Conservation (phyloP, 2,329 filamentous ascomycete genomes). For the Diplodia sapinea region DNA sequence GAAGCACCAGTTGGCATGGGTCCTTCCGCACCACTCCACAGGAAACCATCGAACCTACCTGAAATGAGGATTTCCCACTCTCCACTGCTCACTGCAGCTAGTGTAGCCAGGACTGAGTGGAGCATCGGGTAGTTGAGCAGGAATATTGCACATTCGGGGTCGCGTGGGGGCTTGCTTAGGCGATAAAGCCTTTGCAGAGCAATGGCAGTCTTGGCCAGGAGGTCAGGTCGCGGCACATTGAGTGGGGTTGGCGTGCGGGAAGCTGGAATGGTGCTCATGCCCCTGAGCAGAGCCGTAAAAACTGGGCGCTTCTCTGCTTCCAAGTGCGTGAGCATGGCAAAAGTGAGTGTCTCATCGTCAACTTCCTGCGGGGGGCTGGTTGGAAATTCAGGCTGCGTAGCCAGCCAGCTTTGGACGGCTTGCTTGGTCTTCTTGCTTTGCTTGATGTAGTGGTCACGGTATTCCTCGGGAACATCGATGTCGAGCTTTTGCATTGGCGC, state of each 20-base stretch:
- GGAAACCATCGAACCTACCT: slow-evolving; percentile 91
- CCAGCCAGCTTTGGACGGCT: slow-evolving; percentile 91
- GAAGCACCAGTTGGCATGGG: slow-evolving; percentile 38
- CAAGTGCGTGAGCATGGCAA: slow-evolving; percentile 90
- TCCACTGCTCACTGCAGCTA: slow-evolving; percentile 85
- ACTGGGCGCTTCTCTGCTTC: slow-evolving; percentile 75
- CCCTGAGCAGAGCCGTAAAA: slow-evolving; percentile 79
- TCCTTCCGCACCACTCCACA: slow-evolving; percentile 87
- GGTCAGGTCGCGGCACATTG: slow-evolving; percentile 68
- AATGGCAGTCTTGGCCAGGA: slow-evolving; percentile 74
- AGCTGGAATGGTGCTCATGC: slow-evolving; percentile 58
- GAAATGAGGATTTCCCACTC: slow-evolving; percentile 97
- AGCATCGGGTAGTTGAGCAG: slow-evolving; percentile 81
- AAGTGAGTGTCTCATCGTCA: slow-evolving; percentile 90
- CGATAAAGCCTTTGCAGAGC: slow-evolving; percentile 87
- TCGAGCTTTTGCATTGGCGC: slow-evolving; percentile 79
- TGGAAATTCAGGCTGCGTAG: slow-evolving; percentile 74
- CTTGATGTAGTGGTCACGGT: slow-evolving; percentile 86
- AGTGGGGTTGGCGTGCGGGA: slow-evolving; percentile 71
- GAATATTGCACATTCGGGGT: slow-evolving; percentile 85
- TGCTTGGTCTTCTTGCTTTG: slow-evolving; percentile 91
- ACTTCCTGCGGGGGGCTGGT: slow-evolving; percentile 83
- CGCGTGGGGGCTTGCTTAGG: slow-evolving; percentile 72
- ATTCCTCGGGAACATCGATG: slow-evolving; percentile 92
- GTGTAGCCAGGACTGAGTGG: slow-evolving; percentile 84